phyloP scores from a whole-genome alignment of 108 stramenopile genomes.

The Discostella pseudostelligera region DNA sequence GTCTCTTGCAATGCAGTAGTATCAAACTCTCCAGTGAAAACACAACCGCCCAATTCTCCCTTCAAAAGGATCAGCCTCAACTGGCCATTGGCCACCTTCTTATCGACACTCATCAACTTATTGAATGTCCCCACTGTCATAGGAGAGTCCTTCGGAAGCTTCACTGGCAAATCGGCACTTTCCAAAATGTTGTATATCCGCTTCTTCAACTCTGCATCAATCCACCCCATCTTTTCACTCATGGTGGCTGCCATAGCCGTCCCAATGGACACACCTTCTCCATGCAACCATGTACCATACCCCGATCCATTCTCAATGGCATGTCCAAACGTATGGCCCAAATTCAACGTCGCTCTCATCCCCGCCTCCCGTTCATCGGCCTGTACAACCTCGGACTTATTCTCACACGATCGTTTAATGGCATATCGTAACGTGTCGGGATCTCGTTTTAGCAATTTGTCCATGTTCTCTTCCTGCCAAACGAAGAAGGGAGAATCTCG shows the following conservation, averaged over 20 bases:
- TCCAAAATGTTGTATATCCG: slow-evolving; percentile 68
- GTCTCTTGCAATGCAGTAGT: slow-evolving; percentile 74
- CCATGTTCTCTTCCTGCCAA: slow-evolving; percentile 92
- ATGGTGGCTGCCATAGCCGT: slow-evolving; percentile 94
- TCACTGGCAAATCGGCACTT: slow-evolving; percentile 69
- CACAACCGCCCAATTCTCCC: slow-evolving; percentile 79
- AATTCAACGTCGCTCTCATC: slow-evolving; percentile 93
- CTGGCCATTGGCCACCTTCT: slow-evolving; percentile 90
- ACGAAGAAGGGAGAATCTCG: slow-evolving; percentile 89
- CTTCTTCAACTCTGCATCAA: slow-evolving; percentile 58
- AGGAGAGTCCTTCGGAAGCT: slow-evolving; percentile 76
- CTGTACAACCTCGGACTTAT: slow-evolving; percentile 96
- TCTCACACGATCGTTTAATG: slow-evolving; percentile 86
- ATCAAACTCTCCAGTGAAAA: slow-evolving; percentile 91
- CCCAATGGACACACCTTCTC: slow-evolving; percentile 96
- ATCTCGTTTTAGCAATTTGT: slow-evolving; percentile 75
- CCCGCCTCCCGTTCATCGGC: slow-evolving; percentile 95
- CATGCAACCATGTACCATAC: slow-evolving; percentile 94
- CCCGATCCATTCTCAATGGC: slow-evolving; percentile 96
- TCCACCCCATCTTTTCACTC: slow-evolving; percentile 89
- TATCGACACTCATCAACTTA: slow-evolving; percentile 87
- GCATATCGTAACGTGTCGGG: slow-evolving; percentile 75
- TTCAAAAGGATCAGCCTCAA: slow-evolving; percentile 78
- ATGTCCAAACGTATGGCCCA: slow-evolving; percentile 99
- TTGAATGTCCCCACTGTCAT: slow-evolving; percentile 76